phyloP scores from a whole-genome alignment of 495 filamentous ascomycete species.

The Penicillium paxilli region DNA sequence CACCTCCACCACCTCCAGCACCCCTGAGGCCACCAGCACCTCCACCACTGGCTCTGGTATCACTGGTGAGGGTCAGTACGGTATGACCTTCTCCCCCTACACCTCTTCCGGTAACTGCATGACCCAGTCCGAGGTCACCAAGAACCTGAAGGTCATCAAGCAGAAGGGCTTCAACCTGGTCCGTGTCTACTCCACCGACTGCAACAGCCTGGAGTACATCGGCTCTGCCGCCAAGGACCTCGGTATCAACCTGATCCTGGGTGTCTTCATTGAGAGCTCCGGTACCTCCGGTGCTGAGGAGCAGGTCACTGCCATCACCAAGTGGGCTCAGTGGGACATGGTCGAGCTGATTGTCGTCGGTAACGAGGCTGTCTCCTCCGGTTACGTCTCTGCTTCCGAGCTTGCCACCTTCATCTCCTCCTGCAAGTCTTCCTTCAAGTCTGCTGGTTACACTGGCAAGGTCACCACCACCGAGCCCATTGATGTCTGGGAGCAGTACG shows the following conservation, averaged over 20 bases:
- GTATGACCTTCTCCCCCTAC: slow-evolving; percentile 93
- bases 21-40: slow-evolving; percentile 16
- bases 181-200: slow-evolving; percentile 93
- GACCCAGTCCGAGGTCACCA: slow-evolving; percentile 54
- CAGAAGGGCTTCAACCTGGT: slow-evolving; percentile 73
- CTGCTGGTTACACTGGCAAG: slow-evolving; percentile 69
- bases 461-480: slow-evolving; percentile 87
- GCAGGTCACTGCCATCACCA: slow-evolving; percentile 71
- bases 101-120: slow-evolving; percentile 64
- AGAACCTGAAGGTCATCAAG: slow-evolving; percentile 69
- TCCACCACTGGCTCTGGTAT: slow-evolving; percentile 13
- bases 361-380: slow-evolving; percentile 84
- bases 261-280: slow-evolving; percentile 73
- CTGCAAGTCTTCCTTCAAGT: slow-evolving; percentile 46
- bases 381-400: slow-evolving; percentile 56
- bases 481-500: slow-evolving; percentile 61
- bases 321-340: slow-evolving; percentile 72
- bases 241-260: slow-evolving; percentile 77
- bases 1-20: slow-evolving; percentile 11
- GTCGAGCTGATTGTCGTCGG: slow-evolving; percentile 81
- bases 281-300: slow-evolving; percentile 59
- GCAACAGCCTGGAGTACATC: slow-evolving; percentile 73
- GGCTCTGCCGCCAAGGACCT: slow-evolving; percentile 59
- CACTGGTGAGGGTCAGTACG: slow-evolving; percentile 63
- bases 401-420: slow-evolving; percentile 69